Evolutionary conservation across 306 rosid genomes (phyloP).

Genomic region (Pterocarpus santalinus): DNA sequence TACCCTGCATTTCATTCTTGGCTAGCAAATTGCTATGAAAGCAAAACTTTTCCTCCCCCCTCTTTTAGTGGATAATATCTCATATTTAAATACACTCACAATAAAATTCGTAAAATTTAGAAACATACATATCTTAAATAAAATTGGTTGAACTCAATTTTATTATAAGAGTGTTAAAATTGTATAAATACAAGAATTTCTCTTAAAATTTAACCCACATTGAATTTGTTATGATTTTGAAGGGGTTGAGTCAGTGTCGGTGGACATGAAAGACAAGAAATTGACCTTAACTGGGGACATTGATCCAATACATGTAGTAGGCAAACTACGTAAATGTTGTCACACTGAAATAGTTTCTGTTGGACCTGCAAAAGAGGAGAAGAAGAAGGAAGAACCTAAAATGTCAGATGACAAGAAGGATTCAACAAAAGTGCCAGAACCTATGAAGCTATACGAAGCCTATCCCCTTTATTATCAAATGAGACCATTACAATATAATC

Average conservation of each 20-base stretch:
- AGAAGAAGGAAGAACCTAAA: conserved; percentile 59
- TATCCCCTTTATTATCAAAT: conserved; percentile 22
- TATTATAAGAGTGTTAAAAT: too few species aligned
- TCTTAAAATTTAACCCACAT: not conserved
- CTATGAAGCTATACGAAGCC: not conserved
- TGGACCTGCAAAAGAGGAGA: conserved; percentile 62
- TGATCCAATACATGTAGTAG: conserved; percentile 59
- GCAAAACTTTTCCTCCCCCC: too few species aligned
- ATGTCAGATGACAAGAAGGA: conserved; percentile 21
- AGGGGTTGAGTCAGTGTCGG: conserved; percentile 61
- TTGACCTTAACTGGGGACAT: conserved; percentile 64
- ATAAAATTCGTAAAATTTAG: too few species aligned
- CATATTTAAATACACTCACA: too few species aligned
- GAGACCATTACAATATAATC: not conserved
- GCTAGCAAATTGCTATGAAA: too few species aligned
- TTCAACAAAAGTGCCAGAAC: conserved; percentile 24
- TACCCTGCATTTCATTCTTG: too few species aligned
- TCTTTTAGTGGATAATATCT: too few species aligned
- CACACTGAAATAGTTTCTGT: conserved; percentile 57
- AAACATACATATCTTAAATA: too few species aligned
- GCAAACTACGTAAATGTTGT: conserved; percentile 59
- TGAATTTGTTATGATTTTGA: not conserved
- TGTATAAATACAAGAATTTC: too few species aligned
- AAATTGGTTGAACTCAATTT: too few species aligned
- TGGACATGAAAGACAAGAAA: conserved; percentile 67